Percentiles rank a stretch among this genome's conserved stretches.
phyloP scores from a whole-genome alignment of 768 basidiomycete genomes.

The Kwoniella mangroviensis region DNA sequence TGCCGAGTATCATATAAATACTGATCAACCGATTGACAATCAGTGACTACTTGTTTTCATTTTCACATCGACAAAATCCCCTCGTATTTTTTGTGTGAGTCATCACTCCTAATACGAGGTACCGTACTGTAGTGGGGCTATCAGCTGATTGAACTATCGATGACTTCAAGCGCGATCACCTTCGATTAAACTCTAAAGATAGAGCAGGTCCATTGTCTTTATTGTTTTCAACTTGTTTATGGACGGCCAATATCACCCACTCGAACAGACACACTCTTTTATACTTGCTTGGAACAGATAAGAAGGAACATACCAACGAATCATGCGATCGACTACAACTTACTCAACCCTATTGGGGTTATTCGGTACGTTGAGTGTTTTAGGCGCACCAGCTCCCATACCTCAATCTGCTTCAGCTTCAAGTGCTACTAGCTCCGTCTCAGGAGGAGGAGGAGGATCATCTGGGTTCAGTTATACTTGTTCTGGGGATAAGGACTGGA shows the following conservation, averaged over 20 bases:
- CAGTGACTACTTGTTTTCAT: not conserved
- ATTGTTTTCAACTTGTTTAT: not conserved
- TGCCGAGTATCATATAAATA: not conserved
- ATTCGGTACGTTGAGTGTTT: constrained; percentile 2
- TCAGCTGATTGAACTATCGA: not conserved
- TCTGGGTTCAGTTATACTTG: constrained; percentile 16
- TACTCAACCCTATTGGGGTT: constrained; percentile 3
- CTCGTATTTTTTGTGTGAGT: not conserved
- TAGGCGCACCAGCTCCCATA: constrained; percentile 2
- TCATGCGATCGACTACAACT: not conserved
- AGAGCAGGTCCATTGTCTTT: constrained; percentile 11
- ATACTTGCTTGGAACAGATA: not conserved
- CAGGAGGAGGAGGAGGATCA: not conserved
- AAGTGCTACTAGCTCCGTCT: not conserved
- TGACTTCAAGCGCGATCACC: not conserved
- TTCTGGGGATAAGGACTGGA: not conserved
- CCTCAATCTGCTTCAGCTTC: constrained; percentile 1
- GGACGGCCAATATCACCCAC: not conserved
- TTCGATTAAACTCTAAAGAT: not conserved
- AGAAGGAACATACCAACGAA: not conserved
- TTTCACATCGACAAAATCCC: not conserved
- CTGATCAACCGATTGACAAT: not conserved
- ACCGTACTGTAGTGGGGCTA: not conserved
- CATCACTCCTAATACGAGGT: too few relatives aligned
- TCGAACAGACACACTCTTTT: not conserved